These are phyloP conservation scores for Pseudogymnoascus sp. DNA, from an alignment of 2,329 filamentous ascomycete genomes.

Conservation along the genomic window DNA sequence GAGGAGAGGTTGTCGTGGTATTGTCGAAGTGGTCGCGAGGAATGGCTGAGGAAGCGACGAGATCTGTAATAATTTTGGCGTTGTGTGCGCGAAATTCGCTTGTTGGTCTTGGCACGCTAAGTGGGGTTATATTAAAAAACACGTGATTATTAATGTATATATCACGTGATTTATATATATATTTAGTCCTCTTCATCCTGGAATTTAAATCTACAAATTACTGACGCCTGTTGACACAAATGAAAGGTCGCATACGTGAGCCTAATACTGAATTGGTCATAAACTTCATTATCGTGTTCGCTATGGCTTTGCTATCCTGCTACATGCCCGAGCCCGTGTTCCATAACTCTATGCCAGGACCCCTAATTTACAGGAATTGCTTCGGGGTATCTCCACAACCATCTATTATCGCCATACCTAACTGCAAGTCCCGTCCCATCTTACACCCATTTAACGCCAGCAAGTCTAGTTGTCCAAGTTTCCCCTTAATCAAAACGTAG, in stretches of 20 bases:
- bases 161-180: not conserved
- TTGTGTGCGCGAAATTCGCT: constrained; percentile 11
- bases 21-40: constrained; percentile 10
- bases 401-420: not conserved
- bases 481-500: constrained; percentile 9
- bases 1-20: constrained; percentile 9
- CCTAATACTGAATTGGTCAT: not conserved
- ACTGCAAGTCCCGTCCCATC: not conserved
- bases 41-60: constrained; percentile 8
- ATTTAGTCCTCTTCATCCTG: too few species aligned
- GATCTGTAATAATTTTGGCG: constrained; percentile 4
- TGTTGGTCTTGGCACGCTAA: constrained; percentile 10
- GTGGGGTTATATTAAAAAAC: not conserved
- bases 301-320: not conserved
- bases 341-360: not conserved
- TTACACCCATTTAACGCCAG: not conserved
- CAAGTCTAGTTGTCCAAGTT: not conserved
- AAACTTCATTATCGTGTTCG: not conserved
- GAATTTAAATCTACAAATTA: too few species aligned
- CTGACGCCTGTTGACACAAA: too few species aligned
- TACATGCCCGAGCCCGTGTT: not conserved
- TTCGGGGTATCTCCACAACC: not conserved
- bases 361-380: constrained; percentile 8
- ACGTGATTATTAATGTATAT: not conserved
- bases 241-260: too few species aligned